Evolutionary conservation across 306 rosid species (phyloP).

Genomic region (Glycine latifolia): DNA sequence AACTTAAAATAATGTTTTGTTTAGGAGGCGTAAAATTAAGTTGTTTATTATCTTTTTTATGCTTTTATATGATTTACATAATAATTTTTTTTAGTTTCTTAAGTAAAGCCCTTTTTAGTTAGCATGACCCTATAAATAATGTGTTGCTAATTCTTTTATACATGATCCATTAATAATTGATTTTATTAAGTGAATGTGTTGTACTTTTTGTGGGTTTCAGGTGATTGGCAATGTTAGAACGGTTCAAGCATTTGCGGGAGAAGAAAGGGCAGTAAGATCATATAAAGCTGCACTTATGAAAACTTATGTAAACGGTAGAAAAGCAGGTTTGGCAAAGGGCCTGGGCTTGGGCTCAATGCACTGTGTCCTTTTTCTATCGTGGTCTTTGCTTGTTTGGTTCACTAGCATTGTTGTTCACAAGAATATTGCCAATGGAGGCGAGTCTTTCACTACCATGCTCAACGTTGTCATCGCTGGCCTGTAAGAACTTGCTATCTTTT

Average conservation of each 20-base stretch:
- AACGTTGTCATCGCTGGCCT: slow-evolving; percentile 97
- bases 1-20: too few species aligned
- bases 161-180: neutral
- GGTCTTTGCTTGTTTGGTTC: slow-evolving; percentile 93
- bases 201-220: slow-evolving; percentile 51
- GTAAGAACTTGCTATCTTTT: slow-evolving; percentile 61
- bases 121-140: neutral
- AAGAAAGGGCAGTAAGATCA: slow-evolving; percentile 80
- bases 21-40: too few species aligned
- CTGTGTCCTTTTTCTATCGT: slow-evolving; percentile 90
- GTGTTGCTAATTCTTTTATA: neutral
- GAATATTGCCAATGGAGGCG: slow-evolving; percentile 88
- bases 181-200: too few species aligned
- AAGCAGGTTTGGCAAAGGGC: slow-evolving; percentile 93
- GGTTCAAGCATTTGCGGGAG: slow-evolving; percentile 98
- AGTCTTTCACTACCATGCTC: slow-evolving; percentile 97
- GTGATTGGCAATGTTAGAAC: slow-evolving; percentile 93
- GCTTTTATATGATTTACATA: too few species aligned
- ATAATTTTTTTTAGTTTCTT: too few species aligned
- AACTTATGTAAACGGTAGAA: slow-evolving; percentile 76
- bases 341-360: slow-evolving; percentile 91
- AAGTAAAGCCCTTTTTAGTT: too few species aligned
- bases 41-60: too few species aligned
- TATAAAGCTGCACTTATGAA: slow-evolving; percentile 75
- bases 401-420: slow-evolving; percentile 93